Evolutionary conservation across 257 asterid genomes (phyloP), one percentile per base, ranked within the genome.

Genomic region (Coffea eugenioides): DNA sequence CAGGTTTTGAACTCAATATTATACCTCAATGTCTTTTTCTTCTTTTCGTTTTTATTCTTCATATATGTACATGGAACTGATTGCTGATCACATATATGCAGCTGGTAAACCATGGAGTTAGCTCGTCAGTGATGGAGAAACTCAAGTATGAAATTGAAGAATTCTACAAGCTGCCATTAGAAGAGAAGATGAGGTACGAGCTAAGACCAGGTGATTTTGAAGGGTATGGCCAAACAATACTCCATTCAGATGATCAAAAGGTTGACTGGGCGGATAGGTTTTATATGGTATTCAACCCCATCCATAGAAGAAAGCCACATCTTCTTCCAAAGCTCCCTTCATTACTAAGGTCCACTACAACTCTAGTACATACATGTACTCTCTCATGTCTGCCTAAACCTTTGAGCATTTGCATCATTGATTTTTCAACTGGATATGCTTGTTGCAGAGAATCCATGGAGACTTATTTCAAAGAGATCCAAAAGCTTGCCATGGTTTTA

Each of bases 221-320:
- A 82, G 97, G 98, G 6, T 90, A 90, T 78, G 97, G 92, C 0
- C 89, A 85, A 54, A 75, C 80, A 10, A 1, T 82, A 13, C 10
- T 88, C 31, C 41, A 56, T 10, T 71, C 84, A 8, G 66, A 79
- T 1, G 91, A 84, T 73, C 84, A 87, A 20, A 86, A 90, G 27
- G 74, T 79, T 52, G 98, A 93, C n/a, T 90, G 92, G 91, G 94
- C 87, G 1, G 96, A 93, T 36, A 81, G 92, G 71, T 84, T 93
- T 78, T 89, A 82, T 84, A 82, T 92, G 90, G 79, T 83, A 45
- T 84, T 89, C 27, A 90, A 87, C 66, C 96, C 98, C 2, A 64
- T 81, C 16, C 51, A 59, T 13, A 65, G 82, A 73, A 83, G 96
- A 57, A 90, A 90, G 41, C 81, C 90, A 20, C 97, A 89, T 77